These are phyloP conservation scores for Aspergillus fumigatiaffinis DNA, from an alignment of 2,329 filamentous ascomycete genomes.

Conservation along the genomic window DNA sequence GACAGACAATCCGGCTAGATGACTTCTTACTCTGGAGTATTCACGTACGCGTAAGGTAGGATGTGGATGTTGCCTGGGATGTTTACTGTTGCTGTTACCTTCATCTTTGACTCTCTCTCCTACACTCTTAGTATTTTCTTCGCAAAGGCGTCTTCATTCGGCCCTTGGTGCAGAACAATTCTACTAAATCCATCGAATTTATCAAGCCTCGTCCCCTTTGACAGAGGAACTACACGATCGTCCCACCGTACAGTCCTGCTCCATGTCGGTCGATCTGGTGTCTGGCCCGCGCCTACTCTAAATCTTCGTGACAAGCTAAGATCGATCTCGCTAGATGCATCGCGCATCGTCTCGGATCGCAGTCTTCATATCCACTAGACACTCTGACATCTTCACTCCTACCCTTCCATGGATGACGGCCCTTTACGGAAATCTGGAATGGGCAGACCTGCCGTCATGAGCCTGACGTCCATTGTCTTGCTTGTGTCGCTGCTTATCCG, in stretches of 20 bases:
- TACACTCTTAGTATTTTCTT: not conserved
- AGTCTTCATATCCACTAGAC: conserved; percentile 3
- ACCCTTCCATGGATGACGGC: conserved; percentile 16
- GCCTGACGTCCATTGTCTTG: conserved; percentile 9
- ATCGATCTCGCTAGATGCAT: conserved; percentile 16
- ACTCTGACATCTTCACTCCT: not conserved
- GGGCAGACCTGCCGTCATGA: conserved; percentile 9
- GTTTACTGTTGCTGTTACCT: not conserved
- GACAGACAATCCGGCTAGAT: not conserved
- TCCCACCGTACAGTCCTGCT: not conserved
- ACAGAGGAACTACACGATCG: not conserved
- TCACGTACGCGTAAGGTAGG: not conserved
- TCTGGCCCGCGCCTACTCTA: conserved; percentile 8
- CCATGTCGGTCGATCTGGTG: conserved; percentile 8
- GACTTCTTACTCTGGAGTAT: not conserved
- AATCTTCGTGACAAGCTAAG: conserved; percentile 8
- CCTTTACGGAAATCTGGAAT: conserved; percentile 8
- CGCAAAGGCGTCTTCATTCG: not conserved
- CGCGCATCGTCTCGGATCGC: conserved; percentile 4
- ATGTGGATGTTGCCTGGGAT: not conserved
- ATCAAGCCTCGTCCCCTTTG: not conserved
- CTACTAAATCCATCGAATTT: not conserved
- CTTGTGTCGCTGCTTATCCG: conserved; percentile 20
- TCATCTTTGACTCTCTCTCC: not conserved
- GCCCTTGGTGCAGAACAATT: not conserved